Conservation (phyloP, 2,329 filamentous ascomycete species). For the Ceratocystis cubensis region DNA sequence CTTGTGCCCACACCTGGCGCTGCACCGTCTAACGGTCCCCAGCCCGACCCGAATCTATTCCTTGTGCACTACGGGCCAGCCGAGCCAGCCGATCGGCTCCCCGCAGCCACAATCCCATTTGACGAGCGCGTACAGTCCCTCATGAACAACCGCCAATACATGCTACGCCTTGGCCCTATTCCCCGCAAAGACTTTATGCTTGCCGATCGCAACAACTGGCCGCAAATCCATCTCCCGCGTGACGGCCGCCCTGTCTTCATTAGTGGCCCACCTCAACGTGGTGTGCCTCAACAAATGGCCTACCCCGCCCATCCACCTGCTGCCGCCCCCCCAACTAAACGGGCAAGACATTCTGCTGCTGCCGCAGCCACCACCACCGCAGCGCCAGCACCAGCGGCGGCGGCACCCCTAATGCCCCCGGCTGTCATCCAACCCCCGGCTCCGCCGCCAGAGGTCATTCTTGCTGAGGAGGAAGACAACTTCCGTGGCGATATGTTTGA, state of each 20-base stretch:
- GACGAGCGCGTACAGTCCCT: conserved; percentile 47
- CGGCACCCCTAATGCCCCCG: conserved; percentile 22
- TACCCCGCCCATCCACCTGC: conserved; percentile 43
- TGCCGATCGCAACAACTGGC: conserved; percentile 80
- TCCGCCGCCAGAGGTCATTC: conserved; percentile 34
- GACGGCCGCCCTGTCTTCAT: conserved; percentile 41
- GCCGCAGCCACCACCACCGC: conserved; percentile 30
- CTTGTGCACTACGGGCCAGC: conserved; percentile 79
- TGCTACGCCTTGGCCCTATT: conserved; percentile 64
- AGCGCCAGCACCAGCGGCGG: conserved; percentile 9
- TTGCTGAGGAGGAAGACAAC: conserved; percentile 85
- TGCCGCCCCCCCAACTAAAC: conserved; percentile 42
- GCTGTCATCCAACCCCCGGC: conserved; percentile 23
- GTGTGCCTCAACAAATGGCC: conserved; percentile 48
- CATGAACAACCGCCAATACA: conserved; percentile 51
- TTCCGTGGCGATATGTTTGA: conserved; percentile 82
- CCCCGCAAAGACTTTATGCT: conserved; percentile 91
- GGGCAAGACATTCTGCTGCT: conserved; percentile 35
- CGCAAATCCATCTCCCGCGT: conserved; percentile 60
- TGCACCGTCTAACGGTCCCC: conserved; percentile 50
- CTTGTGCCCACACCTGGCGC: conserved; percentile 60
- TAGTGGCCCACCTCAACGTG: conserved; percentile 32
- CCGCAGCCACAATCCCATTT: conserved; percentile 52
- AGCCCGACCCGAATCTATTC: conserved; percentile 72
- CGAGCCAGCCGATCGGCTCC: conserved; percentile 60